Conservation (phyloP, 768 basidiomycete genomes). For the Auriscalpium orientale region DNA sequence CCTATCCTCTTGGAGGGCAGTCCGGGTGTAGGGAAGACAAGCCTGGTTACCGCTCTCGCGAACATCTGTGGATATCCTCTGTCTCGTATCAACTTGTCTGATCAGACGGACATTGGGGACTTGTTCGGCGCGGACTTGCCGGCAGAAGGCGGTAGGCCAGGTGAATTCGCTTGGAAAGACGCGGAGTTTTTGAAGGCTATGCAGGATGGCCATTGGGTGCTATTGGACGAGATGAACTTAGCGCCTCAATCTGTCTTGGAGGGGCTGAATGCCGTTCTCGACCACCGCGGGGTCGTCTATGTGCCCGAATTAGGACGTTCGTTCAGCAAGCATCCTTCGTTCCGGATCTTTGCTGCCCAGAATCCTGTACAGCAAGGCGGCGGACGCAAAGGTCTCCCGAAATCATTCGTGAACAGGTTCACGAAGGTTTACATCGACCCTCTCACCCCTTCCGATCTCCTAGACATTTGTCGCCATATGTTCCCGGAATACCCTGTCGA, state of each 20-base stretch:
- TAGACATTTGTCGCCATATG: constrained; percentile 67
- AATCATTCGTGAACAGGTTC: constrained; percentile 96
- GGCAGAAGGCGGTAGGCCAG: constrained; percentile 82
- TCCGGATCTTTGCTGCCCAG: constrained; percentile 96
- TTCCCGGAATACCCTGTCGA: constrained; percentile 53
- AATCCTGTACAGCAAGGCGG: constrained; percentile 96
- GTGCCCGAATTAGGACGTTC: constrained; percentile 91
- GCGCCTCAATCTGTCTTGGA: constrained; percentile 95
- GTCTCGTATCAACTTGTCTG: constrained; percentile 93
- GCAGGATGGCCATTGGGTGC: constrained; percentile 95
- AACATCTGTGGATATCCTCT: constrained; percentile 69
- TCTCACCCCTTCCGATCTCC: constrained; percentile 67
- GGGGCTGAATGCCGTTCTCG: constrained; percentile 91
- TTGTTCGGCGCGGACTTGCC: constrained; percentile 96
- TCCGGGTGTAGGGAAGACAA: constrained; percentile 97
- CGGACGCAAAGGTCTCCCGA: constrained; percentile 93
- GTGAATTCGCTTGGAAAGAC: constrained; percentile 96
- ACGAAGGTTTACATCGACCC: constrained; percentile 95
- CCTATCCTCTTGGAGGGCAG: constrained; percentile 95
- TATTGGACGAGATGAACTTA: constrained; percentile 98
- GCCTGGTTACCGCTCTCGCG: constrained; percentile 82
- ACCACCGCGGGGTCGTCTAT: constrained; percentile 91
- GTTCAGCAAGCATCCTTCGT: constrained; percentile 84
- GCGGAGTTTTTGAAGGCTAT: constrained; percentile 91
- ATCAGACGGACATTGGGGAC: constrained; percentile 95